phyloP scores from a whole-genome alignment of 345 rosid species.

The Excoecaria cochinchinensis region DNA sequence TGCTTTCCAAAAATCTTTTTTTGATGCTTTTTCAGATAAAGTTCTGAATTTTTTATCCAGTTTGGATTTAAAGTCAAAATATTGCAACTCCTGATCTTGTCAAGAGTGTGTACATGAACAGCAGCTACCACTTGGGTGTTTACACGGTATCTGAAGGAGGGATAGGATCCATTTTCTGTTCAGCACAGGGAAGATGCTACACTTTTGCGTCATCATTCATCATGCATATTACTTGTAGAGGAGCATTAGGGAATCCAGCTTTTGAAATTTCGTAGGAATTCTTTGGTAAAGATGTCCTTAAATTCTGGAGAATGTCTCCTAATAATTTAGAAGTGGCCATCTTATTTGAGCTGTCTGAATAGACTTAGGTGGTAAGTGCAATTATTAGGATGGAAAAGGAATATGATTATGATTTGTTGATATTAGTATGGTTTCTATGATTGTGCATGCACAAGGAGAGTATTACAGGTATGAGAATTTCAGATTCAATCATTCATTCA shows the following conservation, averaged over 20 bases:
- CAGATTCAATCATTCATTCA: too few species aligned
- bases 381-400: neutral
- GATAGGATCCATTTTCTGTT: neutral
- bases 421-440: too few species aligned
- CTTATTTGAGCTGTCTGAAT: neutral
- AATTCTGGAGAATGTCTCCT: neutral
- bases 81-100: neutral
- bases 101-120: neutral
- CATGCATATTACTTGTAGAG: neutral
- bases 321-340: neutral
- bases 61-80: neutral
- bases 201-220: neutral
- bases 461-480: too few species aligned
- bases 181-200: neutral
- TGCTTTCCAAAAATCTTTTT: neutral
- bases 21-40: neutral
- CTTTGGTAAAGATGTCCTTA: neutral
- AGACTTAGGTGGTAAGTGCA: neutral
- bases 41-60: neutral
- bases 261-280: neutral
- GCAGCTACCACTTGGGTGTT: neutral
- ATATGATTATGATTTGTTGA: too few species aligned
- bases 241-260: too few species aligned
- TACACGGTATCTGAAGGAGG: too few species aligned
- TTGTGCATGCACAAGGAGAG: too few species aligned